A percentile compares a stretch with the other conserved stretches of the same genome.
These are phyloP conservation scores for Cavenderia fasciculata DNA, from an alignment of 78 protist species.

Conservation along the genomic window DNA sequence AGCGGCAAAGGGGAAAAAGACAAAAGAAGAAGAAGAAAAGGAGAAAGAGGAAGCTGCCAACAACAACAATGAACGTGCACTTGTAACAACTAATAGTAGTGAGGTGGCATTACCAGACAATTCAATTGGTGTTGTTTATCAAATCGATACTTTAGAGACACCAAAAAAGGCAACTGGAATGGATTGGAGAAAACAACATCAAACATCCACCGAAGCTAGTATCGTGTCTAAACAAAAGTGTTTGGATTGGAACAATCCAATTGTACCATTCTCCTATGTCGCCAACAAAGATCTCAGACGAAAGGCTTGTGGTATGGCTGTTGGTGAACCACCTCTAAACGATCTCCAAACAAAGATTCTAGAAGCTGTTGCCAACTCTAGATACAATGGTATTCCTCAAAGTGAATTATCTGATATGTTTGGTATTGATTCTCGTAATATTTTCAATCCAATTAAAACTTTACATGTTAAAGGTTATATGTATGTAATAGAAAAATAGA, in stretches of 20 bases:
- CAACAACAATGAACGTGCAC: no score
- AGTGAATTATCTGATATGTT: not conserved
- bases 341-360: not conserved
- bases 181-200: not conserved
- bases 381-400: not conserved
- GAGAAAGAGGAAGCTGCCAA: no score
- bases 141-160: not conserved
- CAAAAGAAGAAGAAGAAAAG: no score
- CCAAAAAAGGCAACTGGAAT: not conserved
- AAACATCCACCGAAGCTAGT: not conserved
- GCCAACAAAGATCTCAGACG: not conserved
- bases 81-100: no score
- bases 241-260: not conserved
- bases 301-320: not conserved
- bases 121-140: not conserved
- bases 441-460: not conserved
- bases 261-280: not conserved
- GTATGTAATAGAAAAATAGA: not conserved
- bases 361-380: not conserved
- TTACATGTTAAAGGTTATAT: not conserved
- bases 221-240: not conserved
- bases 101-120: no score
- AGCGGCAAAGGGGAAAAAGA: no score
- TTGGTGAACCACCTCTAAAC: not conserved
- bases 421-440: constrained; percentile 9